Percentiles rank a stretch among this genome's conserved stretches.
phyloP scores from a whole-genome alignment of 1,284 basidiomycete genomes.

The Marasmius fiardii region DNA sequence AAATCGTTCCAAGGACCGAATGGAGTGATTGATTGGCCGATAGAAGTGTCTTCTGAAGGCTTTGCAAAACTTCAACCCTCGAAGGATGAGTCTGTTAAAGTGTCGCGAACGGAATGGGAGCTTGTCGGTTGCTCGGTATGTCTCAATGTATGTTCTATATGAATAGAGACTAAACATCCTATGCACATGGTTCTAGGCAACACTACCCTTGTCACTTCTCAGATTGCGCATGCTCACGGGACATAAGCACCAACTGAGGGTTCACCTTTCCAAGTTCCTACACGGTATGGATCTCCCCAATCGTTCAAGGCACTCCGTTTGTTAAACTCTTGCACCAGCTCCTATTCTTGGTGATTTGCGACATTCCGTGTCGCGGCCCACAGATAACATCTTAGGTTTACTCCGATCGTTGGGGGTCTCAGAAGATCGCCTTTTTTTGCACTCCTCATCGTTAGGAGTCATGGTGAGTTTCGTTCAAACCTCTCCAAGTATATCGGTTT shows the following conservation, averaged over 20 bases:
- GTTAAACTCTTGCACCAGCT: slow-evolving; percentile 32
- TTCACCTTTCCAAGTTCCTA: slow-evolving; percentile 54
- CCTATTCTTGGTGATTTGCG: slow-evolving; percentile 62
- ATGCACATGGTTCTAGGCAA: slow-evolving; percentile 36
- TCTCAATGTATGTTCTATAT: slow-evolving; percentile 10
- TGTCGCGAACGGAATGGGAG: slow-evolving; percentile 57
- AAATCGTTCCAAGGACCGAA: slow-evolving; percentile 36
- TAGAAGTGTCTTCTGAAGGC: slow-evolving; percentile 41
- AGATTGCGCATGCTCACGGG: slow-evolving; percentile 58
- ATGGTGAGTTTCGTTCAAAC: slow-evolving; percentile 38
- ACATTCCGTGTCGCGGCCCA: slow-evolving; percentile 35
- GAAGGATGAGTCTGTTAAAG: slow-evolving; percentile 24
- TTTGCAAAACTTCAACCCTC: slow-evolving; percentile 34
- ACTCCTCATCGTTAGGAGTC: slow-evolving; percentile 54
- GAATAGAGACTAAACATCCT: slow-evolving; percentile 10
- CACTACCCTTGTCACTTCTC: slow-evolving; percentile 52
- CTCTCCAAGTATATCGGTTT: not conserved
- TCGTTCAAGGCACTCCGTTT: slow-evolving; percentile 1
- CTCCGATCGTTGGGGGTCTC: slow-evolving; percentile 29
- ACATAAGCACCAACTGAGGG: slow-evolving; percentile 69
- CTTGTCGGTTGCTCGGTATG: slow-evolving; percentile 58
- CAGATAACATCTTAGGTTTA: slow-evolving; percentile 26
- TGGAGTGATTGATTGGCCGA: slow-evolving; percentile 44
- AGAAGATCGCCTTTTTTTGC: slow-evolving; percentile 52
- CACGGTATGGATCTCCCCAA: slow-evolving; percentile 32